A percentile compares a stretch with the other conserved stretches of the same genome.
Conservation (phyloP, 83 land plant species). For the Diphasiastrum complanatum region DNA sequence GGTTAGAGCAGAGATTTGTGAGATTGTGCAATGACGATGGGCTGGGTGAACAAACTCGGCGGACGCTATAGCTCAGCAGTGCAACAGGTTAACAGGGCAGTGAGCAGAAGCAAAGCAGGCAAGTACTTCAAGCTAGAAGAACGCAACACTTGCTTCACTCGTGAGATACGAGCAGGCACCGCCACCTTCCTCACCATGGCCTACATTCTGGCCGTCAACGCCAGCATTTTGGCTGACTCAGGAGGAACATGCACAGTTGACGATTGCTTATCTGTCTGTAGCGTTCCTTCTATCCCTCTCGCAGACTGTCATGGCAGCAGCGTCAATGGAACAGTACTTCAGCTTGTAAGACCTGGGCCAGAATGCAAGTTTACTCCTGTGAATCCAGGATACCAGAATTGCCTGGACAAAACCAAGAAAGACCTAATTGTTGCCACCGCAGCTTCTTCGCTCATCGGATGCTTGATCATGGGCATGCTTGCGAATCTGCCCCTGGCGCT, state of each 20-base stretch:
- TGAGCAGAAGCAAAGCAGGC: not conserved
- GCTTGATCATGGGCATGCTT: conserved; percentile 78
- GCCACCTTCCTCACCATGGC: conserved; percentile 17
- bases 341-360: conserved; percentile 2
- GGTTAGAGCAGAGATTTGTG: too few relatives aligned
- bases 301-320: conserved; percentile 1
- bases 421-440: conserved; percentile 91
- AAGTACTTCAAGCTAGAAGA: conserved; percentile 9
- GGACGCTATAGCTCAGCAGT: not conserved
- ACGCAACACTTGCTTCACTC: not conserved
- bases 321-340: not conserved
- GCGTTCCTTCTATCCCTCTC: not conserved
- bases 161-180: conserved; percentile 8
- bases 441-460: conserved; percentile 70
- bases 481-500: conserved; percentile 89
- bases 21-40: too few relatives aligned
- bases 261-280: not conserved
- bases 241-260: conserved; percentile 2
- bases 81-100: not conserved
- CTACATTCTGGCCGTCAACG: conserved; percentile 14
- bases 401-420: conserved; percentile 43
- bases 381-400: conserved; percentile 17
- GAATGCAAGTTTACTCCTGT: not conserved
- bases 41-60: too few relatives aligned
- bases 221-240: conserved; percentile 11